Conservation (phyloP, 306 rosid genomes). For the Dicorynia guianensis region DNA sequence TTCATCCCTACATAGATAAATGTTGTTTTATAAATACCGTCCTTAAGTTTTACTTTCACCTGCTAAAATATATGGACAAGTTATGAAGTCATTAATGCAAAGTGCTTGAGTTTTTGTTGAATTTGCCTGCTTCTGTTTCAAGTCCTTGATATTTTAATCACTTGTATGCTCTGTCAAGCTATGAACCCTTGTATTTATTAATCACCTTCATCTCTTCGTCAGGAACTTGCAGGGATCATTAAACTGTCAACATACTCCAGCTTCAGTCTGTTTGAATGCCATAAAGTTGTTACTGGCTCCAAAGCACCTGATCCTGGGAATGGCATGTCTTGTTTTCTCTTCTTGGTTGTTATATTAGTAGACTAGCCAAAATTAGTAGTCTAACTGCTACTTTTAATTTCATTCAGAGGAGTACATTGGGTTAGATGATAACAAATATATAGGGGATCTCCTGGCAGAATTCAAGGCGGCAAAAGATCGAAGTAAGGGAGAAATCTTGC, state of each 20-base stretch:
- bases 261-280: constrained; percentile 95
- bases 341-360: constrained; percentile 25
- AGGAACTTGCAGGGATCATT: constrained; percentile 94
- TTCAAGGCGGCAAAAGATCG: constrained; percentile 90
- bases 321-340: constrained; percentile 58
- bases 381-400: constrained; percentile 48
- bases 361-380: constrained; percentile 31
- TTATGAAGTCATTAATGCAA: not conserved
- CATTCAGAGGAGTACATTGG: constrained; percentile 86
- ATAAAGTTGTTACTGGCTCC: constrained; percentile 79
- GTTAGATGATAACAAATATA: constrained; percentile 93
- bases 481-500: constrained; percentile 95
- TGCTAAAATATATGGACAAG: too few relatives aligned
- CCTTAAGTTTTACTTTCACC: not conserved
- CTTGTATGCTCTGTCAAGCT: constrained; percentile 19
- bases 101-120: not conserved
- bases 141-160: constrained; percentile 24
- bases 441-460: constrained; percentile 92
- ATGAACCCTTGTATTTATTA: constrained; percentile 32
- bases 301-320: constrained; percentile 84
- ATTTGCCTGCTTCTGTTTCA: constrained; percentile 23
- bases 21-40: not conserved
- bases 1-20: not conserved
- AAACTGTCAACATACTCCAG: constrained; percentile 79
- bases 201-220: constrained; percentile 47